phyloP scores from a whole-genome alignment of 2,329 filamentous ascomycete species.

The Hansfordia pulvinata region DNA sequence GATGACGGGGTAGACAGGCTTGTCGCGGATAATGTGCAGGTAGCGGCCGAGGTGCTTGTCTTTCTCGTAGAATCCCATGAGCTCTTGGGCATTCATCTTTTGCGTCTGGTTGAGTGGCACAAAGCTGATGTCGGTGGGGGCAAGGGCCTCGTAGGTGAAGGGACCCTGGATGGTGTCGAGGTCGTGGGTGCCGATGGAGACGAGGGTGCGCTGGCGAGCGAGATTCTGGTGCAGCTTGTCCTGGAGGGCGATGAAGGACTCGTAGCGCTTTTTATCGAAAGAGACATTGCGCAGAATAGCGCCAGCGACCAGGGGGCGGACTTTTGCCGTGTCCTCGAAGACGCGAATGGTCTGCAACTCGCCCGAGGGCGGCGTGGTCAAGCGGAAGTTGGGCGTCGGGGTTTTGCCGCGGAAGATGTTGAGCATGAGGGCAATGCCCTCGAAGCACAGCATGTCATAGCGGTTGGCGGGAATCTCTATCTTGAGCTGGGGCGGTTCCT shows the following conservation, averaged over 20 bases:
- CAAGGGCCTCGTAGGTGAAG: slow-evolving; percentile 89
- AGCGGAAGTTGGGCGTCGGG: slow-evolving; percentile 63
- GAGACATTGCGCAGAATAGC: slow-evolving; percentile 82
- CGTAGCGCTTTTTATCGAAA: slow-evolving; percentile 83
- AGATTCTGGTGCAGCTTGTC: slow-evolving; percentile 97
- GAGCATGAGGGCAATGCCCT: slow-evolving; percentile 89
- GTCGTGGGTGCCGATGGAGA: slow-evolving; percentile 96
- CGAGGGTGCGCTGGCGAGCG: slow-evolving; percentile 80
- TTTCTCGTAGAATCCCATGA: slow-evolving; percentile 92
- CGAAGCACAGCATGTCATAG: slow-evolving; percentile 92
- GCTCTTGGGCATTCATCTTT: slow-evolving; percentile 72
- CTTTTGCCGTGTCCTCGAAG: slow-evolving; percentile 56
- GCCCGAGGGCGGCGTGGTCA: slow-evolving; percentile 59
- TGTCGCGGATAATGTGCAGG: slow-evolving; percentile 88
- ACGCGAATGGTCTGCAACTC: slow-evolving; percentile 73
- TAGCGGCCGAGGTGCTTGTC: slow-evolving; percentile 86
- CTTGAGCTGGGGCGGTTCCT: slow-evolving; percentile 86
- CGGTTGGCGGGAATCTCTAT: slow-evolving; percentile 96
- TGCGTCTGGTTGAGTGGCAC: slow-evolving; percentile 80
- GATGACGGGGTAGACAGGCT: slow-evolving; percentile 89
- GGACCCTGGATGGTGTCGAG: slow-evolving; percentile 86
- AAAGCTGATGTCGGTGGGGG: slow-evolving; percentile 88
- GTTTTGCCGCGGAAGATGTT: slow-evolving; percentile 81
- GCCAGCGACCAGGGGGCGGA: slow-evolving; percentile 79
- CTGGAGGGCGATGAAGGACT: slow-evolving; percentile 94